Evolutionary conservation across 2,329 filamentous ascomycete species (phyloP), one percentile per base, ranked within the genome.

Genomic region (Orbilia quercus): DNA sequence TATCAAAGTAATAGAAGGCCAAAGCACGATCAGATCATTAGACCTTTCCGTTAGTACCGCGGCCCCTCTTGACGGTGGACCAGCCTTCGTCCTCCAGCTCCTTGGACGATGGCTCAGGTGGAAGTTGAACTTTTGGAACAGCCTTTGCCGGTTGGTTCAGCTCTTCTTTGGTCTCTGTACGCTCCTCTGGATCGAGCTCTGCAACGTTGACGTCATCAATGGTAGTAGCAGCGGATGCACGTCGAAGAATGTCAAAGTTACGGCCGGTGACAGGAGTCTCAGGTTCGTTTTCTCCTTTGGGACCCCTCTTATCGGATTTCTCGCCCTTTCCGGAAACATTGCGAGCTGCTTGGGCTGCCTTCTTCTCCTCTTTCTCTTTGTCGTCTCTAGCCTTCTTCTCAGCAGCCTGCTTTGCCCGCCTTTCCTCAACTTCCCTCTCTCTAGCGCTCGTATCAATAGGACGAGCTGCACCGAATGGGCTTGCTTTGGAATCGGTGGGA

Each of bases 401-500:
- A 75, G 95, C 91, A 0, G 95, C 91, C 87, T 96, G 96, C 69
- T 91, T 84, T 78, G 90, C 84, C 76, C 90, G 87, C 85, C 92
- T 96, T 83, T 96, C 92, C 79, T 96, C 94, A 67, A 99, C 88
- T 81, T 96, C 89, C 78, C 89, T 90, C 83, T 98, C 94, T 76
- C 91, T 89, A 12, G 92, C 87, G 48, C 91, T 91, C 50, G 94
- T 98, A 82, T 99, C 93, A 78, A 98, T 96, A 63, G 95, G 95
- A 75, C 90, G 89, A 65, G 95, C 95, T 74, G 91, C 93, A 78
- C 95, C 95, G 80, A 99, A 99, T 42, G 92, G 92, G 81, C 90
- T 98, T 23, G 92, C 86, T 84, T 97, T 98, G 44, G 91, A 84
- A 78, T 95, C 90, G 28, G 82, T 80, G 16, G 83, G 78, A n/a